Conservation (phyloP, 192 early-diverging fungal genomes). For the Umbelopsis vinacea region DNA sequence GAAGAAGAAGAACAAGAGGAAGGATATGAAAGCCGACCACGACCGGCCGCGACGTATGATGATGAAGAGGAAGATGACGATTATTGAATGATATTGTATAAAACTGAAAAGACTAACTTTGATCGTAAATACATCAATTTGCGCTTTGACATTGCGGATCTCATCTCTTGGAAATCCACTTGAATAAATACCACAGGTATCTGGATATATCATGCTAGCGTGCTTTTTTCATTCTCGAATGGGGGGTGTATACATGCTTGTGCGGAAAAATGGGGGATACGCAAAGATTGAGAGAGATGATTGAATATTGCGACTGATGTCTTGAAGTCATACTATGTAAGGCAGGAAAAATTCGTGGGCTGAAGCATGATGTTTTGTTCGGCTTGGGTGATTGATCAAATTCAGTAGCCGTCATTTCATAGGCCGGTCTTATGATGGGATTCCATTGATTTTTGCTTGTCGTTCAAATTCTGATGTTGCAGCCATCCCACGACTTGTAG, state of each 20-base stretch:
- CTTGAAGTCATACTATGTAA: background rate
- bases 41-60: background rate
- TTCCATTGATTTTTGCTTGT: background rate
- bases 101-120: background rate
- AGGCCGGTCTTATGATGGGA: background rate
- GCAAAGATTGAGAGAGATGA: too few relatives aligned
- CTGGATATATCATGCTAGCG: too few relatives aligned
- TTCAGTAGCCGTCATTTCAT: background rate
- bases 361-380: background rate
- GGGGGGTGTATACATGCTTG: too few relatives aligned
- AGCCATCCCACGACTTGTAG: background rate
- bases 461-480: background rate
- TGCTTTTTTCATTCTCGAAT: too few relatives aligned
- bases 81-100: constrained; percentile 15
- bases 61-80: constrained; percentile 13
- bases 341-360: too few relatives aligned
- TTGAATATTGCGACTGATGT: too few relatives aligned
- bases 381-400: background rate
- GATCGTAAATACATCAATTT: constrained; percentile 5
- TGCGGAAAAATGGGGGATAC: too few relatives aligned
- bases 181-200: background rate
- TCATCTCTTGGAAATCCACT: background rate
- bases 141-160: background rate
- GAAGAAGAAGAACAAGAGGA: constrained; percentile 14
- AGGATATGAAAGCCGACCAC: constrained; percentile 4